Base-by-base conservation (phyloP, 1,139 yeast species). In the Hemisphaericaspora subhashii region DNA sequence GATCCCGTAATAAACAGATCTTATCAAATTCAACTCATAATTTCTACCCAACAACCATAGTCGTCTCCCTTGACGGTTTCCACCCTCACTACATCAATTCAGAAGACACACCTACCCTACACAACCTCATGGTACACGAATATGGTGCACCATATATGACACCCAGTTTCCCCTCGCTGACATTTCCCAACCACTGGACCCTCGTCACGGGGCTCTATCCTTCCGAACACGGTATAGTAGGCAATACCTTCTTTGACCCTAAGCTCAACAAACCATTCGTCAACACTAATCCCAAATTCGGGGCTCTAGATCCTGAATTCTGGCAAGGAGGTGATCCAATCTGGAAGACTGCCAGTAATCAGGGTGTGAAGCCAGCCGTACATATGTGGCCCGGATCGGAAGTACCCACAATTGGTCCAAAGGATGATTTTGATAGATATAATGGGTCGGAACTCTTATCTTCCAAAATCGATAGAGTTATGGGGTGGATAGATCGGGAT, bases 331-430 rank as follows among this genome's bases (percentile, higher is more conserved):
- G 96, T 22, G 94, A 86, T 55, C 95, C 97, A 0, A 58, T 89
- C 20, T 89, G 97, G 97, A 66, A 72, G 33, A 86, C 95, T 0
- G 89, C 94, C 0, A 67, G 68, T 18, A 58, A 59, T n/a, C 86
- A 84, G 44, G 83, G 81, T 1, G 74, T 86, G 4, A 68, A 68
- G 11, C 67, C 85, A 2, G 95, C 94, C 0, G 83, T 87, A n/a
- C 96, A 89, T 58, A 88, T 89, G 96, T 89, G 95, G 95, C 96
- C 97, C 0, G 96, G 96, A 1, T 81, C 89, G 44, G 95, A 87
- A 52, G 94, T 83, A 3, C 74, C 71, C 38, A 49, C 66, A 3
- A 66, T 61, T 45, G 70, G 66, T n/a, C 85, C 84, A 3, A 33
- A 33, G 8, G 49, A 66, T 41, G 72, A 69, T 37, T 78, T 79